Evolutionary conservation across 192 early-diverging fungal genomes (phyloP).

Genomic region (Backusella mclennaniae): DNA sequence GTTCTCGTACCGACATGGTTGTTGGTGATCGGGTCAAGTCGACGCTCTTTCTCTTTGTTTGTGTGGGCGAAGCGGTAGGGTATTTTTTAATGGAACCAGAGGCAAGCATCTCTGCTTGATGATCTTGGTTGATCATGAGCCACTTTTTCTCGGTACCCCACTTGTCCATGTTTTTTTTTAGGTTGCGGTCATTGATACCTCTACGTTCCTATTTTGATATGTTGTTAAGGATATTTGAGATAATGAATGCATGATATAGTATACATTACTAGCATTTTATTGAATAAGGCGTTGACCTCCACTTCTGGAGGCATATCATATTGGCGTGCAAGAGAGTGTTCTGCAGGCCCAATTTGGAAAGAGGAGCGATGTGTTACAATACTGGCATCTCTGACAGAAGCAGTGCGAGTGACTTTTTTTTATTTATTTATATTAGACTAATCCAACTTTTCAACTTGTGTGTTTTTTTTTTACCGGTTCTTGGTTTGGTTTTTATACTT

Average conservation of each 20-base stretch:
- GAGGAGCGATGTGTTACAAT: constrained; percentile 4
- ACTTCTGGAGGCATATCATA: constrained; percentile 36
- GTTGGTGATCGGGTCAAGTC: background rate
- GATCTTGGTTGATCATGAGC: constrained; percentile 52
- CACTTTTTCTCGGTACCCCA: constrained; percentile 52
- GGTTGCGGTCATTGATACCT: constrained; percentile 46
- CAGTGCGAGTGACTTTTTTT: background rate
- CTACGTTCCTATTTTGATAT: constrained; percentile 42
- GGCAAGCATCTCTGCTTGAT: constrained; percentile 41
- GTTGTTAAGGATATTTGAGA: background rate
- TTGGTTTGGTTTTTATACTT: background rate
- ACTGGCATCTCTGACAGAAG: background rate
- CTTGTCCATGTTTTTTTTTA: constrained; percentile 40
- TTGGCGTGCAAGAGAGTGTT: background rate
- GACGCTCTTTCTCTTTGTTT: background rate
- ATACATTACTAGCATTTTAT: constrained; percentile 51
- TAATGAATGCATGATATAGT: background rate
- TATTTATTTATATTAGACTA: background rate
- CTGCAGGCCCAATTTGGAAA: constrained; percentile 1
- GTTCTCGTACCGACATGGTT: background rate
- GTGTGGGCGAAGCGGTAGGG: background rate
- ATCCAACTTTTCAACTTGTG: background rate
- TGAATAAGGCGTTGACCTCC: constrained; percentile 49
- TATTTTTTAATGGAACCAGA: background rate
- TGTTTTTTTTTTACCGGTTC: background rate